Base-by-base conservation (phyloP, 441 rosid species). In the Arabidopsis lyrata region DNA sequence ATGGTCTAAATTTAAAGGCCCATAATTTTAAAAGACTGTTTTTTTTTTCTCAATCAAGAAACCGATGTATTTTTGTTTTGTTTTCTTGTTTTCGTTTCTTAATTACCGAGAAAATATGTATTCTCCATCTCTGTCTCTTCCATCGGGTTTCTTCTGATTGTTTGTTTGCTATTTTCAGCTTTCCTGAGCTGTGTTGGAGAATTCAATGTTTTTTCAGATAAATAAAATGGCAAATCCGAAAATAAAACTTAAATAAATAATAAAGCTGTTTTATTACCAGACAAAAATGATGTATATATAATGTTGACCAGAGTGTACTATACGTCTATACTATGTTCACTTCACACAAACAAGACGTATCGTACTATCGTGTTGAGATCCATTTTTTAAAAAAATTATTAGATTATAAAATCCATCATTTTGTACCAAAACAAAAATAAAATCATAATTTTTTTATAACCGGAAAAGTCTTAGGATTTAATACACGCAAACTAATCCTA, bases 111-210 rank as follows among this genome's bases (percentile, higher is more conserved):
- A 69, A 66, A 34, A 69, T 57, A 3, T 34, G 63, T 6, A 29
- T 15, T 41, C 31, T 42, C 63, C 29, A 22, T 10, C 29, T 45
- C 48, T 59, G 38, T 38, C 22, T 49, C 44, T 59, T 35, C 66
- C 58, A 59, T 48, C 20, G 27, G 27, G 49, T 59, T 24, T 11
- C 14, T 50, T 61, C 53, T 50, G 41, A 13, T 50, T 49, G 53
- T 71, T 61, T 50, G 11, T 49, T 50, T 61, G 50, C 75, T 35
- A 49, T 59, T 60, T 70, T 70, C 75, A 70, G 50, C 42, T 60
- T 60, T 70, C 59, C 18, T 6, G 10, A 36, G 32, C 29, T 59
- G 59, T 59, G 18, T 60, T 49, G 52, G 75, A 36, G 6, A 38
- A 2, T 10, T 50, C 50, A 38, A 57, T 58, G 1, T 3, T 34